A percentile compares a stretch with the other conserved stretches of the same genome.
Conservation (phyloP, 2,329 filamentous ascomycete genomes). For the Cryphonectria japonica region DNA sequence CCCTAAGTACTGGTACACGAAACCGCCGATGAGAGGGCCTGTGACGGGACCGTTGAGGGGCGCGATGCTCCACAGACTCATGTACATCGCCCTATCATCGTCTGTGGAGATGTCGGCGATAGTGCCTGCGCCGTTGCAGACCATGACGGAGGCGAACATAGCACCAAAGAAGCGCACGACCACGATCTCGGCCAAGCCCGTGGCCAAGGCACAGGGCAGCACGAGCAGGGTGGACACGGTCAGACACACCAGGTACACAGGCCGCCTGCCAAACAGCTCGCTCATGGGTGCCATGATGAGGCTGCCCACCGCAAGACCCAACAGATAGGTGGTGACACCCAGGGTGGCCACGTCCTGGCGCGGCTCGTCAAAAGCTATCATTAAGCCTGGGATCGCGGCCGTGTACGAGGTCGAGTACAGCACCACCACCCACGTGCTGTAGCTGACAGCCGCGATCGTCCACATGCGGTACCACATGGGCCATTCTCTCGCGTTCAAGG, state of each 20-base stretch:
- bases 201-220: constrained; percentile 70
- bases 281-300: constrained; percentile 74
- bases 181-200: constrained; percentile 66
- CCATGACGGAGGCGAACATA: constrained; percentile 66
- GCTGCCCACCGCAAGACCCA: constrained; percentile 70
- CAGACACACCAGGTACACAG: constrained; percentile 68
- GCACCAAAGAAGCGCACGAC: constrained; percentile 69
- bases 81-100: constrained; percentile 78
- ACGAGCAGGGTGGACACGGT: constrained; percentile 66
- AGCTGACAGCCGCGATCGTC: constrained; percentile 47
- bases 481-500: constrained; percentile 72
- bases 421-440: constrained; percentile 53
- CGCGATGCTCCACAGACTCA: constrained; percentile 82
- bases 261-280: constrained; percentile 67
- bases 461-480: constrained; percentile 50
- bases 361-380: constrained; percentile 62
- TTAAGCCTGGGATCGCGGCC: constrained; percentile 67
- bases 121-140: constrained; percentile 81
- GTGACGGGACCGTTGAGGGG: constrained; percentile 75
- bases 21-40: constrained; percentile 75
- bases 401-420: constrained; percentile 78
- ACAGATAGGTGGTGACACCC: constrained; percentile 74
- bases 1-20: constrained; percentile 74
- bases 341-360: constrained; percentile 63
- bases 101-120: constrained; percentile 83